Evolutionary conservation across 345 rosid species (phyloP).

Genomic region (Nephelium lappaceum): DNA sequence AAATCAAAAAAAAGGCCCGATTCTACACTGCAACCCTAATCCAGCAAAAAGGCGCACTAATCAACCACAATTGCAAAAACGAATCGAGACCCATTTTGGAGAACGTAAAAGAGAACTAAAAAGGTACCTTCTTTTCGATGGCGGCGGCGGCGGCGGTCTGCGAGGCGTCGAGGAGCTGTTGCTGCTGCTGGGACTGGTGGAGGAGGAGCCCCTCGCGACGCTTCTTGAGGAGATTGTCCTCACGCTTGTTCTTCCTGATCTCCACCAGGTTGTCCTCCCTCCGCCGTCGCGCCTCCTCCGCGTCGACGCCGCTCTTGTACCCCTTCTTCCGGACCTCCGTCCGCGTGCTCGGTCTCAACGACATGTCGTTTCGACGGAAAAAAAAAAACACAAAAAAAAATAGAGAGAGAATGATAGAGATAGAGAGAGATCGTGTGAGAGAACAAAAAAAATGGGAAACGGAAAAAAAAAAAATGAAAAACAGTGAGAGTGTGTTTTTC

Average conservation of each 20-base stretch:
- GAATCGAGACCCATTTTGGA: background rate
- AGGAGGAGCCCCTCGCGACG: slow-evolving; percentile 65
- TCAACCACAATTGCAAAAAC: background rate
- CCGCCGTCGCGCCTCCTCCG: slow-evolving; percentile 73
- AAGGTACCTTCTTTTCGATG: slow-evolving; percentile 65
- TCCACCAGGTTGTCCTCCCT: slow-evolving; percentile 81
- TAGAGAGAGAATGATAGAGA: background rate
- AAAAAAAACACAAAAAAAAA: background rate
- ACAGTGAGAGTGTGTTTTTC: background rate
- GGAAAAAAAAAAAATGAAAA: background rate
- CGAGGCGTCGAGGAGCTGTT: slow-evolving; percentile 33
- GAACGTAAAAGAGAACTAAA: background rate
- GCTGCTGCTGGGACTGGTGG: slow-evolving; percentile 50
- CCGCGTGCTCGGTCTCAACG: slow-evolving; percentile 63
- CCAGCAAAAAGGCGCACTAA: background rate
- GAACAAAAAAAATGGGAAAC: no score
- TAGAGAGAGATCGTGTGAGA: slow-evolving; percentile 4
- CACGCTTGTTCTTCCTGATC: slow-evolving; percentile 78
- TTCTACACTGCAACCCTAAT: background rate
- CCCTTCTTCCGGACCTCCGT: slow-evolving; percentile 71
- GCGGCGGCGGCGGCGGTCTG: slow-evolving; percentile 59
- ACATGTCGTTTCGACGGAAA: slow-evolving; percentile 31
- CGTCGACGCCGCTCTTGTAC: slow-evolving; percentile 74
- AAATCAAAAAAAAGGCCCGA: background rate
- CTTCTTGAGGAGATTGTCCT: slow-evolving; percentile 73